Percentiles rank a stretch among this genome's conserved stretches.
These are phyloP conservation scores for Fusarium subglutinans DNA, from an alignment of 2,329 filamentous ascomycete species.

Conservation along the genomic window DNA sequence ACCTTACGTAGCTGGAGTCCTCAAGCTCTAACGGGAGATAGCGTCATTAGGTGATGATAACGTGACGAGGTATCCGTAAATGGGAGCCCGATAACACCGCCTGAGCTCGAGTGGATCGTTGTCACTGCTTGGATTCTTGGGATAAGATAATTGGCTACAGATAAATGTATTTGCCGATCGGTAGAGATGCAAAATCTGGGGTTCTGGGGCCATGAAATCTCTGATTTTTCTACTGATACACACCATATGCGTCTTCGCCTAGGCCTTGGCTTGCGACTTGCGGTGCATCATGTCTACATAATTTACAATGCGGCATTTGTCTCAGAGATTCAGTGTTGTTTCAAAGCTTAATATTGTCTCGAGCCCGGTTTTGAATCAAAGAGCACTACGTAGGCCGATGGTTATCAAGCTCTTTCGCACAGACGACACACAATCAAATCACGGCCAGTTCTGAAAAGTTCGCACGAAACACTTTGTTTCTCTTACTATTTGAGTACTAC, in stretches of 20 bases:
- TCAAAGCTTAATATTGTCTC: no score
- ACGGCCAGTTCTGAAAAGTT: no score
- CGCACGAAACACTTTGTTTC: no score
- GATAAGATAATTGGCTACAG: background rate
- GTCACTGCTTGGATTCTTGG: background rate
- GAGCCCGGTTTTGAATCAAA: no score
- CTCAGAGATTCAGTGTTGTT: background rate
- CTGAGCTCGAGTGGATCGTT: conserved; percentile 7
- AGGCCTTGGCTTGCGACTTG: background rate
- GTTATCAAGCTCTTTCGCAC: no score
- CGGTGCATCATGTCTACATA: background rate
- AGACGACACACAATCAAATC: no score
- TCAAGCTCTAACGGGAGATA: conserved; percentile 23
- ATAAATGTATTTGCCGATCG: conserved; percentile 14
- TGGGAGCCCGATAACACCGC: conserved; percentile 23
- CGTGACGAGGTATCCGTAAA: conserved; percentile 22
- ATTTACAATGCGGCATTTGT: background rate
- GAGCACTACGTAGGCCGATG: no score
- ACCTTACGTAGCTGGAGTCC: background rate
- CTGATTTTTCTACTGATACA: background rate
- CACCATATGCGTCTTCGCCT: background rate
- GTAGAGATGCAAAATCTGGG: background rate
- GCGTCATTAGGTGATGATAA: conserved; percentile 31
- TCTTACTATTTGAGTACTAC: background rate
- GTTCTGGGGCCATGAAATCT: background rate